Percentiles rank a stretch among this genome's conserved stretches.
phyloP scores from a whole-genome alignment of 1,284 basidiomycete species.

The Ustilago hordei region DNA sequence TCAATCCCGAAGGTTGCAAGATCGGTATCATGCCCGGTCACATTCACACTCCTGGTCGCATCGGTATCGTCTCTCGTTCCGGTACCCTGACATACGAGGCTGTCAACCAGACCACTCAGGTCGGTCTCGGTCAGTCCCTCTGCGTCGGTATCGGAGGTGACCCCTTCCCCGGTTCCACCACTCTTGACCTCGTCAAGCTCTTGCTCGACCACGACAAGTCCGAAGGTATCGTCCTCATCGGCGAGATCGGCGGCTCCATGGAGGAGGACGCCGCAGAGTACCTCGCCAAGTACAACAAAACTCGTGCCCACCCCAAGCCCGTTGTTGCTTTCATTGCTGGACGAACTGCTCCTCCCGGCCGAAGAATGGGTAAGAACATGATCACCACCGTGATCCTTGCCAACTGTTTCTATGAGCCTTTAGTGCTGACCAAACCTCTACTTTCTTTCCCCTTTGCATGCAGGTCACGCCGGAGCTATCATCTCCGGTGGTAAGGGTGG shows the following conservation, averaged over 20 bases:
- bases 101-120: conserved; percentile 86
- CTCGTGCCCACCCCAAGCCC: conserved; percentile 86
- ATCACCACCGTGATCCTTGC: neutral
- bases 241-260: conserved; percentile 99
- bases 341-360: conserved; percentile 90
- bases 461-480: conserved; percentile 78
- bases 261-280: conserved; percentile 99
- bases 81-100: conserved; percentile 69
- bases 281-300: conserved; percentile 92
- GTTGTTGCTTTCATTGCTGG: conserved; percentile 99
- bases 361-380: conserved; percentile 83
- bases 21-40: conserved; percentile 99
- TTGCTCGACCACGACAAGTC: conserved; percentile 86
- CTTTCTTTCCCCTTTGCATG: conserved; percentile 6
- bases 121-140: conserved; percentile 94
- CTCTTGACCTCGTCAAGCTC: conserved; percentile 96
- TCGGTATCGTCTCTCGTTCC: conserved; percentile 82
- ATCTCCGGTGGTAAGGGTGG: conserved; percentile 98
- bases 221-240: conserved; percentile 92
- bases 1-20: conserved; percentile 95
- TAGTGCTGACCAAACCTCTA: neutral
- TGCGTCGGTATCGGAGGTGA: conserved; percentile 99
- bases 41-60: conserved; percentile 91
- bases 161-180: conserved; percentile 95
- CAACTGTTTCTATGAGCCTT: neutral